Conservation (phyloP, 2,329 filamentous ascomycete genomes). For the Neospermospora avenae region DNA sequence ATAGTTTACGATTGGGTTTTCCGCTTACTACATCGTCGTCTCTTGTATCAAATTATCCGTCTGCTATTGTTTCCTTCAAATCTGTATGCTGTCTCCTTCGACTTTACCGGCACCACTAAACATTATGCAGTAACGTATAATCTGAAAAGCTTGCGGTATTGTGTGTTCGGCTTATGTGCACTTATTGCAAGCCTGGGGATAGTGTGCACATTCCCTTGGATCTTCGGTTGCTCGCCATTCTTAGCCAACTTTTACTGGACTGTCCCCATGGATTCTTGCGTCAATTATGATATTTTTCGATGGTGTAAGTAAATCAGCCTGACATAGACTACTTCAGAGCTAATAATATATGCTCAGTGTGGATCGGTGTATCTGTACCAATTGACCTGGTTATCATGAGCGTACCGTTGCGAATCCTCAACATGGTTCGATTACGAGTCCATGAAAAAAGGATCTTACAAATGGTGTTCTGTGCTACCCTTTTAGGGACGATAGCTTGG, state of each 20-base stretch:
- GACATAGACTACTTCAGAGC: not conserved
- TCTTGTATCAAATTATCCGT: constrained; percentile 33
- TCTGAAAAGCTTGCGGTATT: constrained; percentile 23
- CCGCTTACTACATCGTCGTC: constrained; percentile 30
- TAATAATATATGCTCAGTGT: constrained; percentile 21
- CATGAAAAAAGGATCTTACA: constrained; percentile 30
- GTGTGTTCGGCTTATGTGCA: constrained; percentile 25
- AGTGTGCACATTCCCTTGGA: constrained; percentile 23
- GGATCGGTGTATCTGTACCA: constrained; percentile 30
- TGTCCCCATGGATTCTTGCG: constrained; percentile 23
- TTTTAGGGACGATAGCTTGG: constrained; percentile 33
- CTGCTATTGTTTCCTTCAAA: constrained; percentile 32
- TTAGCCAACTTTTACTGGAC: constrained; percentile 30
- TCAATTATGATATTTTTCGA: constrained; percentile 33
- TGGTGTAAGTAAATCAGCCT: constrained; percentile 24
- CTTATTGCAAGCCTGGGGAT: constrained; percentile 29
- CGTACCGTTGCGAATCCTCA: constrained; percentile 29
- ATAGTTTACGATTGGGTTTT: constrained; percentile 28
- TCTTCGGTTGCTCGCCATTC: constrained; percentile 30
- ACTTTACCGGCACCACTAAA: not conserved
- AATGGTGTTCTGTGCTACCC: constrained; percentile 31
- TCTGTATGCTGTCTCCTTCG: constrained; percentile 22
- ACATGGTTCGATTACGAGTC: constrained; percentile 22
- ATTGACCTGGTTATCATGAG: constrained; percentile 31
- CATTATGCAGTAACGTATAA: constrained; percentile 26